phyloP scores from a whole-genome alignment of 306 rosid genomes.

The Vigna nakashimae region DNA sequence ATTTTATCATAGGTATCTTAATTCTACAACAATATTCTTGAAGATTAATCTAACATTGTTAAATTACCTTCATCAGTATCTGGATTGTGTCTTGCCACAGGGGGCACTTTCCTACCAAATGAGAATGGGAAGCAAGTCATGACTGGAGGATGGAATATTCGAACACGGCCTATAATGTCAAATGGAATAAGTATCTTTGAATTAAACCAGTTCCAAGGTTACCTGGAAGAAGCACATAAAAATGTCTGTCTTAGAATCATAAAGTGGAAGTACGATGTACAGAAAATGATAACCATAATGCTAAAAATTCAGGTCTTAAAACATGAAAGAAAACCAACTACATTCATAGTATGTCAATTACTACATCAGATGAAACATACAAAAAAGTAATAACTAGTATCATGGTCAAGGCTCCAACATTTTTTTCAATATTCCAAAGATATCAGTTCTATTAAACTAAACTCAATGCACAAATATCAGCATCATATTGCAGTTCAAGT shows the following conservation, averaged over 20 bases:
- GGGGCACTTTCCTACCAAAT: conserved; percentile 50
- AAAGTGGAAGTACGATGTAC: background rate
- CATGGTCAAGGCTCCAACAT: conserved; percentile 17
- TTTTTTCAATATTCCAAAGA: conserved; percentile 19
- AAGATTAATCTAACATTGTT: background rate
- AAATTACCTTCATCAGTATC: conserved; percentile 64
- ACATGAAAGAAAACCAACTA: conserved; percentile 5
- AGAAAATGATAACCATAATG: conserved; percentile 7
- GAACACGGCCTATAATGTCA: conserved; percentile 36
- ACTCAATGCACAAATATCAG: conserved; percentile 16
- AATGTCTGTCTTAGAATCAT: conserved; percentile 33
- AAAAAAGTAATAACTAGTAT: background rate
- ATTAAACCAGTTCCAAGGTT: conserved; percentile 48
- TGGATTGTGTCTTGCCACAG: conserved; percentile 40
- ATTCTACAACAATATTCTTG: background rate
- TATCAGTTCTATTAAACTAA: conserved; percentile 2
- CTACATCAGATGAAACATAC: background rate
- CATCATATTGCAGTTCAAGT: background rate
- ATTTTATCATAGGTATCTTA: conserved; percentile 2
- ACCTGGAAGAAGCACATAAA: conserved; percentile 53
- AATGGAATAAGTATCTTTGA: conserved; percentile 42
- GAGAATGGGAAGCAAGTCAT: conserved; percentile 77
- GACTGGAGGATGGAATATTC: conserved; percentile 41
- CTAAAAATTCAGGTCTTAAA: background rate
- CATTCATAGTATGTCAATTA: background rate